Base-by-base conservation (phyloP, 2,329 filamentous ascomycete genomes). In the Microascus cirrosus region DNA sequence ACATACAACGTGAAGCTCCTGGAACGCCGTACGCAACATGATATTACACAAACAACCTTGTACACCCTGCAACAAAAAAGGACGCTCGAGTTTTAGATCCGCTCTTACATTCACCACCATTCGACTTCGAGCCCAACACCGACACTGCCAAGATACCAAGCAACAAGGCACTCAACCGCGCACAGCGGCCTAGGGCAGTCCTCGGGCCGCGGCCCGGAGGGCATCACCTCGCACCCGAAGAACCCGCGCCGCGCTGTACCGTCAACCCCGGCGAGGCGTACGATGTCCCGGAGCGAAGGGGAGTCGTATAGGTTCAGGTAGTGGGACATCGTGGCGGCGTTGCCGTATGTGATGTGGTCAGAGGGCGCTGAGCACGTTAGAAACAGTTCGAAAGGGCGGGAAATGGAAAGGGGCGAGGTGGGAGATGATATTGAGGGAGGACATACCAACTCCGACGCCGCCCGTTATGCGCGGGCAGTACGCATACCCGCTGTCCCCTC, bases 311-410 rank as follows among this genome's bases (percentile, higher is more conserved):
- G 60, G 55, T 58, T 54, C 22, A 62, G 59, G 59, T 60, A 62
- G 53, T 61, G 59, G 32, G 50, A 28, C 61, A 62, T 62, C 42
- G 60, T 51, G 12, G 59, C 50, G 28, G 59, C n/a, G 57, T 22
- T 60, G 50, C 61, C 61, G 58, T 62, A 62, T 15, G 60, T 60
- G 57, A 62, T 60, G 32, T 62, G 59, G 13, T 60, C 61, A 20
- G 60, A 60, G 22, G 55, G 42, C n/a, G 56, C 60, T 61, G 39
- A 53, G 45, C 2, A 1, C 11, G 45, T 50, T 50, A 50, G 45
- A 5, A n/a, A 20, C 15, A 48, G 42, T 20, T 4, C n/a, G 4
- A 48, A 11, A 11, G 42, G 18, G 11, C 6, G 18, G 42, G 42
- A 18, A 6, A 6, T 12, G 12, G 42, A 48, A 48, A 48, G 2